A percentile compares a stretch with the other conserved stretches of the same genome.
These are phyloP conservation scores for Aspergillus fumigatus DNA, from an alignment of 2,329 filamentous ascomycete species.

Conservation along the genomic window DNA sequence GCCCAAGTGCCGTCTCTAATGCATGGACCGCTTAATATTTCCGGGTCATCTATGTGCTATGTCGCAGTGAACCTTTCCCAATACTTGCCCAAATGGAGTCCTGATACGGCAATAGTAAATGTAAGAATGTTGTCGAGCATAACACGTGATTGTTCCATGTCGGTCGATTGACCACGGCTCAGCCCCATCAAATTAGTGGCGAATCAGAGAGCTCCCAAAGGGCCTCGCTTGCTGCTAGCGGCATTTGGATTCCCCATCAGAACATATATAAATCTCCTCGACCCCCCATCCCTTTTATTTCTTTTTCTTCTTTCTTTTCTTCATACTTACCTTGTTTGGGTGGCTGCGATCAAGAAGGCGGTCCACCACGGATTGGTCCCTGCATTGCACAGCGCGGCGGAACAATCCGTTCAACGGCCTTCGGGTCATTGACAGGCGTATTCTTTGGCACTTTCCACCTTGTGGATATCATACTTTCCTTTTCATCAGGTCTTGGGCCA, in stretches of 20 bases:
- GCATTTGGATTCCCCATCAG: background rate
- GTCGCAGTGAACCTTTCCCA: too few relatives aligned
- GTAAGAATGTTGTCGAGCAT: background rate
- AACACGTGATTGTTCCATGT: background rate
- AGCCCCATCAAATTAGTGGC: background rate
- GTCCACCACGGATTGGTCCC: slow-evolving; percentile 45
- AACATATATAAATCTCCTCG: slow-evolving; percentile 12
- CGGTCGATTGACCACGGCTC: too few relatives aligned
- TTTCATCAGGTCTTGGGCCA: slow-evolving; percentile 33
- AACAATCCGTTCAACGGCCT: slow-evolving; percentile 31
- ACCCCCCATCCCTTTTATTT: slow-evolving; percentile 16
- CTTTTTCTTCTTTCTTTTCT: slow-evolving; percentile 41
- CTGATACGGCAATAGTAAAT: too few relatives aligned
- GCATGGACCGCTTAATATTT: background rate
- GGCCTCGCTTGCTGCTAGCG: slow-evolving; percentile 20
- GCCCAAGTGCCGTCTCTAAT: background rate
- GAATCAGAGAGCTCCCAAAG: background rate
- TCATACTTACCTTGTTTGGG: slow-evolving; percentile 51
- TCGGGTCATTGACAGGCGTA: slow-evolving; percentile 38
- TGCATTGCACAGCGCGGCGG: slow-evolving; percentile 57
- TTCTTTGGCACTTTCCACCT: slow-evolving; percentile 35
- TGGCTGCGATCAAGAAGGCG: slow-evolving; percentile 45
- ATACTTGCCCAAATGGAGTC: too few relatives aligned
- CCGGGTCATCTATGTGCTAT: too few relatives aligned
- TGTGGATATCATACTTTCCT: slow-evolving; percentile 22